Base-by-base conservation (phyloP, 768 basidiomycete genomes). In the Steccherinum ochraceum region DNA sequence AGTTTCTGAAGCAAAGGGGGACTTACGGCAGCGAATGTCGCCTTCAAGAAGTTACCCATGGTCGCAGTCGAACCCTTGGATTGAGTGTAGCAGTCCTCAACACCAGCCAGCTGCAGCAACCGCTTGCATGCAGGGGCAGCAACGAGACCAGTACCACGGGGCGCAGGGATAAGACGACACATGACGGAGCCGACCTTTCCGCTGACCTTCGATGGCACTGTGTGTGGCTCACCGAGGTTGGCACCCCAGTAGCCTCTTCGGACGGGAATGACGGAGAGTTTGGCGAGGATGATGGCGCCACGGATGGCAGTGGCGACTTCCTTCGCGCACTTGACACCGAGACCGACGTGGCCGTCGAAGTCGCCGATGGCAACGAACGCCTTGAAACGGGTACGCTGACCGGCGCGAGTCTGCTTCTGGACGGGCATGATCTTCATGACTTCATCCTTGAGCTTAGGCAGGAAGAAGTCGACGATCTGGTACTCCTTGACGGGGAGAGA, bases 341-440 rank as follows among this genome's bases (percentile, higher is more conserved):
- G 85, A 63, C 96, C 96, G 65, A 99, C 94, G 69, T 98, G 96
- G 51, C 96, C 95, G 64, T 97, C 93, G 62, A 84, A 91, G 76
- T 99, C 96, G 68, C 96, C 96, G 64, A 99, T 96, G 54, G 96
- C 96, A 63, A 98, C 96, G 74, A 97, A 98, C 23, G 96, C 96
- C 77, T 99, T 98, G 86, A 99, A 99, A 57, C 96, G 89, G 54
- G 96, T 99, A 62, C 96, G 90, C 73, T 99, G 96, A 71, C 96
- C 96, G 61, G 96, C 96, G 67, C 92, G 93, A 55, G 96, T 99
- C 73, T 99, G 96, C 75, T 99, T 99, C 76, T 98, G 96, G 51
- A 99, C 96, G 60, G 96, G 96, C 86, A 93, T 93, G 69, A 99
- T 98, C 72, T 94, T 95, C 96, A 99, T 99, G 59, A 99, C 96